Evolutionary conservation across 2,329 filamentous ascomycete species (phyloP).

Genomic region (Fusarium haematococcum): DNA sequence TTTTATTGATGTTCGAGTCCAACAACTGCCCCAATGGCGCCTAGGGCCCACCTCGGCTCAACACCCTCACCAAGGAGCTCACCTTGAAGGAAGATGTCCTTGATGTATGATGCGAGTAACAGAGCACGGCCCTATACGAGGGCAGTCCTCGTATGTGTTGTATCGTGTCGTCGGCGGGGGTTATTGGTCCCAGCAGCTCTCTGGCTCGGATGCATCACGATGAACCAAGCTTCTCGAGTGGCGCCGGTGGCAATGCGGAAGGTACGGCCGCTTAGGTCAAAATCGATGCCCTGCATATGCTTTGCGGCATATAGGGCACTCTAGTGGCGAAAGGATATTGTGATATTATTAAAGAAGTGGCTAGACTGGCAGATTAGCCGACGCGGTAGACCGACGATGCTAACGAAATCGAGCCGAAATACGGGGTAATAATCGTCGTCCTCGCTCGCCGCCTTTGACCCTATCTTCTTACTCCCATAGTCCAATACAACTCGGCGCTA

Average conservation of each 20-base stretch:
- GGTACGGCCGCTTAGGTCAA: neutral
- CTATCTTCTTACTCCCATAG: no score
- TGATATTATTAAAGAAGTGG: neutral
- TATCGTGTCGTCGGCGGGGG: neutral
- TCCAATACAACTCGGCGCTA: no score
- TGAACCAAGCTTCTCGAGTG: neutral
- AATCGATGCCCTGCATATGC: neutral
- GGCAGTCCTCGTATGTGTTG: neutral
- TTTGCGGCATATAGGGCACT: neutral
- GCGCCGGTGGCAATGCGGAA: neutral
- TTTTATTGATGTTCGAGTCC: no score
- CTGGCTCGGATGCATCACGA: neutral
- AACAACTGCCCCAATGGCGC: no score
- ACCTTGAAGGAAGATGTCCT: neutral
- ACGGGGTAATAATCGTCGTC: no score
- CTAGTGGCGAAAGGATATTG: neutral
- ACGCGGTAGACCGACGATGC: no score
- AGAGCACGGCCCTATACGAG: neutral
- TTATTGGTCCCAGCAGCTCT: neutral
- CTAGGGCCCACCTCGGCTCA: neutral
- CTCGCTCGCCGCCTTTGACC: rapidly evolving
- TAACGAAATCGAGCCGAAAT: no score
- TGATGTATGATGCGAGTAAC: neutral
- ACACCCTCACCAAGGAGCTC: neutral
- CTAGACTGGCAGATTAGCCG: no score